A percentile compares a stretch with the other conserved stretches of the same genome.
These are phyloP conservation scores for Alnus rubra DNA, from an alignment of 306 rosid genomes.

Conservation along the genomic window DNA sequence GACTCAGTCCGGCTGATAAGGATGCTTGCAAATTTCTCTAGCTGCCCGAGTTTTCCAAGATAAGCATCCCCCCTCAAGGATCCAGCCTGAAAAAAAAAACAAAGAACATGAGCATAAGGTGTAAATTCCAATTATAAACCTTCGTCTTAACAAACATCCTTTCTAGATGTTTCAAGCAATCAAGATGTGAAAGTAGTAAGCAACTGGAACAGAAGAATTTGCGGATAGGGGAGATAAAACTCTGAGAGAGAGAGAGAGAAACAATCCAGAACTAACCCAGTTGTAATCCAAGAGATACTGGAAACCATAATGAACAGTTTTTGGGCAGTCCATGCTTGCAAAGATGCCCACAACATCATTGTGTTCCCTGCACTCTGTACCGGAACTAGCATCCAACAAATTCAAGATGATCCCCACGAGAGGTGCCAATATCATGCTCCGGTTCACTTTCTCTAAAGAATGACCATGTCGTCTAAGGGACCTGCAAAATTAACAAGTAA, in stretches of 20 bases:
- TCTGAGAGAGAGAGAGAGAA: conserved; percentile 5
- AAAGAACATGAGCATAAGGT: conserved; percentile 9
- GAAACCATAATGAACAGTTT: conserved; percentile 76
- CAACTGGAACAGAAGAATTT: neutral
- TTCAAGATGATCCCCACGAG: conserved; percentile 84
- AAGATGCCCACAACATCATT: conserved; percentile 79
- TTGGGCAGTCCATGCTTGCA: conserved; percentile 90
- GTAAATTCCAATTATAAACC: conserved; percentile 3
- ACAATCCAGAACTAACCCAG: conserved; percentile 64
- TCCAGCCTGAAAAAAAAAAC: conserved; percentile 63
- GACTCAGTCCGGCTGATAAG: conserved; percentile 59
- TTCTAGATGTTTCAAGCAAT: conserved; percentile 9
- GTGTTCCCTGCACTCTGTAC: conserved; percentile 50
- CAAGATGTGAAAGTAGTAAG: neutral
- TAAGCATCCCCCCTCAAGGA: conserved; percentile 52
- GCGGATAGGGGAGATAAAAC: neutral
- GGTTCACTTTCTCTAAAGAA: conserved; percentile 75
- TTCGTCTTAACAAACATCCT: neutral
- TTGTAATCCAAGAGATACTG: conserved; percentile 82
- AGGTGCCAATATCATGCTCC: conserved; percentile 96
- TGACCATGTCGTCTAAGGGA: conserved; percentile 77
- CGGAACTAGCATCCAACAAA: conserved; percentile 69
- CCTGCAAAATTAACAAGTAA: conserved; percentile 43
- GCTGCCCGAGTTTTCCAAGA: conserved; percentile 59
- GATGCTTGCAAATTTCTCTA: conserved; percentile 70